A percentile compares a stretch with the other conserved stretches of the same genome.
Conservation (phyloP, 2,329 filamentous ascomycete species). For the Tolypocladium pustulatum region DNA sequence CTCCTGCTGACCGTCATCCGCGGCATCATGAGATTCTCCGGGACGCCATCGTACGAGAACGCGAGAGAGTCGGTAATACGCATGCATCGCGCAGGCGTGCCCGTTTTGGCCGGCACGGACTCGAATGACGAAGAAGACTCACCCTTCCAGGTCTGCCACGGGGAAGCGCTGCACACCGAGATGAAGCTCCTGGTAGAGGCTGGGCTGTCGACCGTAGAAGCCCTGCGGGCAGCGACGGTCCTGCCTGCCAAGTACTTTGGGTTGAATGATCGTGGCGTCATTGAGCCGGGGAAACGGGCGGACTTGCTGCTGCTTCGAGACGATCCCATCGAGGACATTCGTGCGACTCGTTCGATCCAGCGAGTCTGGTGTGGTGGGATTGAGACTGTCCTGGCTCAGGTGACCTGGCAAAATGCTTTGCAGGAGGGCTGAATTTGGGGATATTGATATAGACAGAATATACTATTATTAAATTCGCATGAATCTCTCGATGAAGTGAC, state of each 20-base stretch:
- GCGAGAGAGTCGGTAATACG: conserved; percentile 5
- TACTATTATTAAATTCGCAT: not conserved
- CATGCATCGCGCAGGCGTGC: conserved; percentile 15
- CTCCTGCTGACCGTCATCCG: conserved; percentile 2
- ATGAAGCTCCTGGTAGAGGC: conserved; percentile 10
- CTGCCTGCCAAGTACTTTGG: conserved; percentile 10
- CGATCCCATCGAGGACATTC: conserved; percentile 17
- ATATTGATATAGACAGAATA: not conserved
- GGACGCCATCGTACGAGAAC: not conserved
- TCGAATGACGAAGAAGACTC: conserved; percentile 8
- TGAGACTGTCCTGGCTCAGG: conserved; percentile 1
- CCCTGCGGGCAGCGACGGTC: conserved; percentile 9
- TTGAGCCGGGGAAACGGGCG: conserved; percentile 13
- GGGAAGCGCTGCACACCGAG: conserved; percentile 11
- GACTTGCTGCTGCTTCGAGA: conserved; percentile 19
- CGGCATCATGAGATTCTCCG: not conserved
- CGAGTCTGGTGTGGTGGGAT: conserved; percentile 16
- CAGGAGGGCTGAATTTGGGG: not conserved
- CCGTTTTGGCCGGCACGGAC: conserved; percentile 19
- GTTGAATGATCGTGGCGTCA: conserved; percentile 13
- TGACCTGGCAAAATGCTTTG: not conserved
- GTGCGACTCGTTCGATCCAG: conserved; percentile 11
- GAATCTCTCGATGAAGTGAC: not conserved
- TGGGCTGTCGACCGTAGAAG: conserved; percentile 9
- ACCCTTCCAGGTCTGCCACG: conserved; percentile 6